A percentile compares a stretch with the other conserved stretches of the same genome.
phyloP scores from a whole-genome alignment of 352 stramenopile species.

The Globisporangium echinulatum region DNA sequence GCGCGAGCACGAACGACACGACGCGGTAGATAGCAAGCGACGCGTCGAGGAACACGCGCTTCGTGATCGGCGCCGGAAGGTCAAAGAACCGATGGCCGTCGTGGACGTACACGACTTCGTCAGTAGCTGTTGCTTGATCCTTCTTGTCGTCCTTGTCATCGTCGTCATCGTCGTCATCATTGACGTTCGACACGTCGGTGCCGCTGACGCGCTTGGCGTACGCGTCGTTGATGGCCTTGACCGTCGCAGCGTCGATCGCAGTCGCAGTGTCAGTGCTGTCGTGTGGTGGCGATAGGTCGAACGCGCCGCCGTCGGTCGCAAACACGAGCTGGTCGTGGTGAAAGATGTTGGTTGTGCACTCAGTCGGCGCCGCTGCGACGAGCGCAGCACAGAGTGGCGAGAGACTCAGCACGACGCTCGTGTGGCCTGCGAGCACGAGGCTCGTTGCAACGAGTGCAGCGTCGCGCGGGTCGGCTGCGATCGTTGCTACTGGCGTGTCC shows the following conservation, averaged over 20 bases:
- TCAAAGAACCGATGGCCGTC: constrained; percentile 69
- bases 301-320: constrained; percentile 31
- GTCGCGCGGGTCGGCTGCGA: constrained; percentile 38
- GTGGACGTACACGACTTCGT: constrained; percentile 47
- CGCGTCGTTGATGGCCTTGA: constrained; percentile 29
- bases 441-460: constrained; percentile 57
- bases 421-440: constrained; percentile 32
- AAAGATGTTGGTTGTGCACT: constrained; percentile 42
- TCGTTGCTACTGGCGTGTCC: constrained; percentile 29
- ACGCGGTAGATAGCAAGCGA: constrained; percentile 68
- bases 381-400: constrained; percentile 34
- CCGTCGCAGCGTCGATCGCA: constrained; percentile 1
- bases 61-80: constrained; percentile 67
- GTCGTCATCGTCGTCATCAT: not conserved
- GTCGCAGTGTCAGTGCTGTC: not conserved
- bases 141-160: constrained; percentile 13
- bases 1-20: constrained; percentile 75
- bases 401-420: constrained; percentile 29
- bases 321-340: constrained; percentile 33
- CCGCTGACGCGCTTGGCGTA: constrained; percentile 40
- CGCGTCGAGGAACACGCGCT: constrained; percentile 55
- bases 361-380: constrained; percentile 26
- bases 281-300: constrained; percentile 49
- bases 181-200: constrained; percentile 17
- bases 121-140: constrained; percentile 16